A percentile compares a stretch with the other conserved stretches of the same genome.
Evolutionary conservation across 805 yeast genomes (phyloP).

Genomic region (Danielozyma ontarioensis): DNA sequence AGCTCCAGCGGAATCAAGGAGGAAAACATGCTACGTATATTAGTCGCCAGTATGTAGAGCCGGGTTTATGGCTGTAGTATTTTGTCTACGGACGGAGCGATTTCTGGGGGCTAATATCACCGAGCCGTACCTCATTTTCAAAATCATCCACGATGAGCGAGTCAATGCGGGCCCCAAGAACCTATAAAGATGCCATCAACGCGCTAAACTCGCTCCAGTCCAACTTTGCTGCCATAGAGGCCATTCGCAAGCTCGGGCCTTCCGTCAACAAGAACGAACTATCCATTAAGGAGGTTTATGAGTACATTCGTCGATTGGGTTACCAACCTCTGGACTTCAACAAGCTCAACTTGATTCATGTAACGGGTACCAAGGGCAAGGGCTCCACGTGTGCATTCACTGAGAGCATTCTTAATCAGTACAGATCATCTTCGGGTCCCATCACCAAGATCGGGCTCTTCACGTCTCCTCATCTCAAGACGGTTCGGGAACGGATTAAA

Average conservation of each 20-base stretch:
- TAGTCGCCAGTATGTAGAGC: too few species aligned
- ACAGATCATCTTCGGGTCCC: constrained; percentile 22
- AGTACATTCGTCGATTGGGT: constrained; percentile 35
- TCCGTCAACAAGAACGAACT: constrained; percentile 52
- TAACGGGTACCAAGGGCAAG: constrained; percentile 97
- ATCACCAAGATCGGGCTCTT: constrained; percentile 79
- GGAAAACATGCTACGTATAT: too few species aligned
- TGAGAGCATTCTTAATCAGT: constrained; percentile 71
- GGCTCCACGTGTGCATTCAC: constrained; percentile 97
- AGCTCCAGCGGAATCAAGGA: too few species aligned
- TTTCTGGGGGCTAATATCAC: too few species aligned
- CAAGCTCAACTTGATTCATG: constrained; percentile 74
- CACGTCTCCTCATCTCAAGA: constrained; percentile 92
- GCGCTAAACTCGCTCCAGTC: constrained; percentile 87
- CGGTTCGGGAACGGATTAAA: constrained; percentile 87
- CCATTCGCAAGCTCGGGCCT: constrained; percentile 63
- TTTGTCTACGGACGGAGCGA: too few species aligned
- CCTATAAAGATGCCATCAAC: constrained; percentile 66
- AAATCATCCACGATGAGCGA: too few species aligned
- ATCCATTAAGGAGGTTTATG: constrained; percentile 76
- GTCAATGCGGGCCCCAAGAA: constrained; percentile 16
- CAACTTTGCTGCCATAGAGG: constrained; percentile 85
- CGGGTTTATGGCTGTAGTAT: too few species aligned
- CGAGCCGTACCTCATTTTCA: too few species aligned
- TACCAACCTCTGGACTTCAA: constrained; percentile 59